These are phyloP conservation scores for Amauroascus niger DNA, from an alignment of 2,329 filamentous ascomycete species.

Conservation along the genomic window DNA sequence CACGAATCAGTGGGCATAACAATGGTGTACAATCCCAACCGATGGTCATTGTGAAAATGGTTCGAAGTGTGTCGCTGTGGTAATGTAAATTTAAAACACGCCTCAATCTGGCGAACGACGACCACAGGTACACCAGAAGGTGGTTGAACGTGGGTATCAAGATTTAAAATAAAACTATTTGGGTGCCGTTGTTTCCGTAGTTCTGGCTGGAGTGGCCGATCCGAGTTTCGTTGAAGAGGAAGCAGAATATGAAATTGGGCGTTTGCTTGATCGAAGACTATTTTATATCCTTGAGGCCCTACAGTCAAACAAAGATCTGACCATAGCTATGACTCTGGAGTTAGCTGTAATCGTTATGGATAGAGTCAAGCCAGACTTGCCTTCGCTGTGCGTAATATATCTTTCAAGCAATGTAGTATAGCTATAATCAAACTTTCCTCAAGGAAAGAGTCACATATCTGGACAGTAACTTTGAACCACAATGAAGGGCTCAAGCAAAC, in stretches of 20 bases:
- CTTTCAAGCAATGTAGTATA: conserved; percentile 14
- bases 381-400: conserved; percentile 22
- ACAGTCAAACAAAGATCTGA: conserved; percentile 24
- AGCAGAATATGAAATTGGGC: conserved; percentile 4
- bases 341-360: not conserved
- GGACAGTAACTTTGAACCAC: conserved; percentile 22
- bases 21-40: too few species aligned
- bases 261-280: not conserved
- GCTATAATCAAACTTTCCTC: not conserved
- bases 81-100: conserved; percentile 9
- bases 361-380: conserved; percentile 16
- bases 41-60: not conserved
- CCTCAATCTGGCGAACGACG: conserved; percentile 11
- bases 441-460: conserved; percentile 7
- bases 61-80: not conserved
- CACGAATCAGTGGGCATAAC: not conserved
- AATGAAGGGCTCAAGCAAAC: conserved; percentile 21
- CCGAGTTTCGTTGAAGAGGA: conserved; percentile 6
- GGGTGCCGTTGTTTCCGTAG: not conserved
- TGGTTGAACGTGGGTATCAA: conserved; percentile 10
- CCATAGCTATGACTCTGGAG: conserved; percentile 27
- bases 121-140: conserved; percentile 11
- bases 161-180: not conserved
- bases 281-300: conserved; percentile 19
- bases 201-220: not conserved